Conservation (phyloP, 108 stramenopile species). For the Bacterosira constricta region DNA sequence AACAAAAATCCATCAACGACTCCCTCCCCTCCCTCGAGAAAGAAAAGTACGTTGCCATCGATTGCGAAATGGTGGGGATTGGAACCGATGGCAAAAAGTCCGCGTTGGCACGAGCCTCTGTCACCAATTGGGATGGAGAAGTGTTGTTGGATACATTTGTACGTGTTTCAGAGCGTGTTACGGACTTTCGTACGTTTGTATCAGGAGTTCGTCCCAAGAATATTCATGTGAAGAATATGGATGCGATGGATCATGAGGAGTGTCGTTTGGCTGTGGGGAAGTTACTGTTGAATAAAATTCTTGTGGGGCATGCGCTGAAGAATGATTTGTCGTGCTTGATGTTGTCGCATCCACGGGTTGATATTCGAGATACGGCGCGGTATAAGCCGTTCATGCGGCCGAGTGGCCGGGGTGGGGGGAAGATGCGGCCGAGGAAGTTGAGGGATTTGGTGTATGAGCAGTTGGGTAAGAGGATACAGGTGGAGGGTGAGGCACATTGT, state of each 20-base stretch:
- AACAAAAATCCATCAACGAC: conserved; percentile 49
- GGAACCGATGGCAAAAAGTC: conserved; percentile 81
- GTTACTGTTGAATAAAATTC: conserved; percentile 79
- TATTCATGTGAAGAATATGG: conserved; percentile 47
- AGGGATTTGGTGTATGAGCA: conserved; percentile 89
- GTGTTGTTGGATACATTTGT: conserved; percentile 85
- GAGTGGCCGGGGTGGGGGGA: conserved; percentile 66
- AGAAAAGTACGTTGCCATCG: conserved; percentile 81
- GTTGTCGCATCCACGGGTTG: conserved; percentile 81
- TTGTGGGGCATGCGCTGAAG: conserved; percentile 96
- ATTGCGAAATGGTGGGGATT: conserved; percentile 99
- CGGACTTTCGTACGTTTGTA: conserved; percentile 92
- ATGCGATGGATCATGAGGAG: conserved; percentile 77
- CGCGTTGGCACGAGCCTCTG: conserved; percentile 88
- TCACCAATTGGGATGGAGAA: conserved; percentile 77
- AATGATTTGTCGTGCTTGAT: conserved; percentile 95
- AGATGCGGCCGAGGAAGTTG: conserved; percentile 89
- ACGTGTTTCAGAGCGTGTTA: conserved; percentile 88
- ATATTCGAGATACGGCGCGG: conserved; percentile 91
- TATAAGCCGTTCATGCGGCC: conserved; percentile 87
- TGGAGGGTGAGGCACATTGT: conserved; percentile 72
- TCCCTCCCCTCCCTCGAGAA: conserved; percentile 45
- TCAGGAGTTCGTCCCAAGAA: conserved; percentile 85
- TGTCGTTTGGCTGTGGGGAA: conserved; percentile 79
- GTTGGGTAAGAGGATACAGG: conserved; percentile 67